phyloP scores from a whole-genome alignment of 2,329 filamentous ascomycete species.

The Monilinia polystroma region DNA sequence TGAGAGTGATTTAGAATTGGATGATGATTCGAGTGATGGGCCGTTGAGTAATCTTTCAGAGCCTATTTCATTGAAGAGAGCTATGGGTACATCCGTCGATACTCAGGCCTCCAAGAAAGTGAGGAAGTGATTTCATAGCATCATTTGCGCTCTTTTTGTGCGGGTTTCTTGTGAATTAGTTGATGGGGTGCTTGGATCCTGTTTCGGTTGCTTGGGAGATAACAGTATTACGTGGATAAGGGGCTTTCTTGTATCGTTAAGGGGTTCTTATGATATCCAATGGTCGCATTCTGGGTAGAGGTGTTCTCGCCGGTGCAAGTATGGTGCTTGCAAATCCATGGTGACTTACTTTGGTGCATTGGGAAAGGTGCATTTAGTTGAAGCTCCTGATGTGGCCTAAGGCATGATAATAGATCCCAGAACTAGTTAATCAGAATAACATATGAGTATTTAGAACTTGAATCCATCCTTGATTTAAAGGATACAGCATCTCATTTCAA shows the following conservation, averaged over 20 bases:
- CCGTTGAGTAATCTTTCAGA: background rate
- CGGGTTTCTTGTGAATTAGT: background rate
- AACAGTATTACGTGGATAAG: background rate
- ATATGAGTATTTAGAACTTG: background rate
- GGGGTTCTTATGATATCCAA: background rate
- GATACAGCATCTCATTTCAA: background rate
- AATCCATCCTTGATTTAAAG: background rate
- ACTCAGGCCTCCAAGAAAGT: background rate
- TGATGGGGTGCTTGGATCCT: background rate
- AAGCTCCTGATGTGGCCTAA: background rate
- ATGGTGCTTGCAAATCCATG: background rate
- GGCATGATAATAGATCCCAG: background rate
- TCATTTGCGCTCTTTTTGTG: background rate
- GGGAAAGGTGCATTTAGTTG: background rate
- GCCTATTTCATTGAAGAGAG: background rate
- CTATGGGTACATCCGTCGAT: too few species aligned
- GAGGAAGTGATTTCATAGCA: background rate
- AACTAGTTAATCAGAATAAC: background rate
- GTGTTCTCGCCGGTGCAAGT: background rate
- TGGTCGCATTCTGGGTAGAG: background rate
- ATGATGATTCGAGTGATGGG: slow-evolving; percentile 3
- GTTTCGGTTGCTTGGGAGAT: background rate
- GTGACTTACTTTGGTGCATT: background rate
- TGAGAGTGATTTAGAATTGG: background rate
- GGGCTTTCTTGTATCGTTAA: too few species aligned